Conservation (phyloP, 108 stramenopile species). For the Discostella pseudostelligera region DNA sequence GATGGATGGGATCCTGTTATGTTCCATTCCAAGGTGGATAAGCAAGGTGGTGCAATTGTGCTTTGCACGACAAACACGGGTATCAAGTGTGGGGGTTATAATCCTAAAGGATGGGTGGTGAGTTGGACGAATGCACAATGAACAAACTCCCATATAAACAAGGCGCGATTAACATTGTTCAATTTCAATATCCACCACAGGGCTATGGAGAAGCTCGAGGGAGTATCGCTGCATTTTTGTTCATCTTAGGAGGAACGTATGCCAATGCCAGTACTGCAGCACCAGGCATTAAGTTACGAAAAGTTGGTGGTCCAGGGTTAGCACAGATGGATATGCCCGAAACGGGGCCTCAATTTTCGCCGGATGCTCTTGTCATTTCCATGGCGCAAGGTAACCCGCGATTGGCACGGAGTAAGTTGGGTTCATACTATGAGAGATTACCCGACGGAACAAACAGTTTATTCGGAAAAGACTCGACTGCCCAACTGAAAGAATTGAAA, state of each 20-base stretch:
- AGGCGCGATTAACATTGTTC: too few species aligned
- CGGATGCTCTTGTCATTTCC: slow-evolving; percentile 78
- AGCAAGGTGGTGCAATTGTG: slow-evolving; percentile 64
- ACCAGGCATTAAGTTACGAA: slow-evolving; percentile 64
- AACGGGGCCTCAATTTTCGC: slow-evolving; percentile 74
- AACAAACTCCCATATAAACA: too few species aligned
- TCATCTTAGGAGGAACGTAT: slow-evolving; percentile 45
- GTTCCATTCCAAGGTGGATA: slow-evolving; percentile 80
- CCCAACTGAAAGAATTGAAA: slow-evolving; percentile 65
- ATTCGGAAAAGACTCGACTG: slow-evolving; percentile 64
- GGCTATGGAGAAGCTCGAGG: slow-evolving; percentile 84
- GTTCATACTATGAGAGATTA: slow-evolving; percentile 79
- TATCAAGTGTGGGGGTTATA: slow-evolving; percentile 78
- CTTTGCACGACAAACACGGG: slow-evolving; percentile 56
- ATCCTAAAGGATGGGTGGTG: slow-evolving; percentile 81
- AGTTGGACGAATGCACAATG: too few species aligned
- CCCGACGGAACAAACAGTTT: slow-evolving; percentile 70
- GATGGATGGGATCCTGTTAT: slow-evolving; percentile 74
- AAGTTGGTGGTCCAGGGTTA: slow-evolving; percentile 80
- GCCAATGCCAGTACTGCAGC: slow-evolving; percentile 20
- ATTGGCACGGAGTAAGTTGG: slow-evolving; percentile 74
- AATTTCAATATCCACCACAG: too few species aligned
- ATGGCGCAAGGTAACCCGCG: slow-evolving; percentile 53
- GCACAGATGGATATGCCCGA: slow-evolving; percentile 75
- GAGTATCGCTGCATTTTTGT: slow-evolving; percentile 84